Conservation (phyloP, 2,329 filamentous ascomycete genomes). For the Ascochyta koolunga region DNA sequence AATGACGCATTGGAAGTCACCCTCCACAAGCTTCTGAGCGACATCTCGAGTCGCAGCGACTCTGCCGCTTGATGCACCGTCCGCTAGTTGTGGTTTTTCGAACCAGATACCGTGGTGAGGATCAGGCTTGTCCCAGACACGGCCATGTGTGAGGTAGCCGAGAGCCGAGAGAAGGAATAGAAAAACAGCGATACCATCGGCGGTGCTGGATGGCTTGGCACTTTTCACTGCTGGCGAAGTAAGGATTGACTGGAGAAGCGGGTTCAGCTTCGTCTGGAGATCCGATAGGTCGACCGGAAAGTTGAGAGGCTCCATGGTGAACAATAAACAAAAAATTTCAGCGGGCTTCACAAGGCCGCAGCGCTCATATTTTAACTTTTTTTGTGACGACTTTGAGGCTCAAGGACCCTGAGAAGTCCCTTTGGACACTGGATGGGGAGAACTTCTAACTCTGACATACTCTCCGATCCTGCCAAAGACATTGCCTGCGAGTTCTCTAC, state of each 20-base stretch:
- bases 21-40: slow-evolving; percentile 51
- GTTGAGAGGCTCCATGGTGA: slow-evolving; percentile 22
- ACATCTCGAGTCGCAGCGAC: slow-evolving; percentile 53
- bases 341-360: neutral
- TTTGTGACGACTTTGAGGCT: slow-evolving; percentile 1
- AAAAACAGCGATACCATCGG: slow-evolving; percentile 47
- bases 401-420: neutral
- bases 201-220: slow-evolving; percentile 42
- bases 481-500: neutral
- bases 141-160: slow-evolving; percentile 52
- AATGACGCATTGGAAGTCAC: slow-evolving; percentile 45
- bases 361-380: slow-evolving; percentile 11
- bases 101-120: slow-evolving; percentile 57
- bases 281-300: slow-evolving; percentile 21
- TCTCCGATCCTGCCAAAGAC: neutral
- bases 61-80: slow-evolving; percentile 30
- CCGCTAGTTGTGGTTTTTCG: slow-evolving; percentile 55
- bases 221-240: slow-evolving; percentile 18
- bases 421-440: slow-evolving; percentile 2
- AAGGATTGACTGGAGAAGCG: slow-evolving; percentile 16
- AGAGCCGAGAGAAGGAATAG: slow-evolving; percentile 46
- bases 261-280: slow-evolving; percentile 22
- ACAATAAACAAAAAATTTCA: neutral
- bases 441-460: slow-evolving; percentile 8
- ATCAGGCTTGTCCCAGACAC: slow-evolving; percentile 57